Evolutionary conservation across 371 early-diverging fungal genomes (phyloP).

Genomic region (Haplosporangium sp.): DNA sequence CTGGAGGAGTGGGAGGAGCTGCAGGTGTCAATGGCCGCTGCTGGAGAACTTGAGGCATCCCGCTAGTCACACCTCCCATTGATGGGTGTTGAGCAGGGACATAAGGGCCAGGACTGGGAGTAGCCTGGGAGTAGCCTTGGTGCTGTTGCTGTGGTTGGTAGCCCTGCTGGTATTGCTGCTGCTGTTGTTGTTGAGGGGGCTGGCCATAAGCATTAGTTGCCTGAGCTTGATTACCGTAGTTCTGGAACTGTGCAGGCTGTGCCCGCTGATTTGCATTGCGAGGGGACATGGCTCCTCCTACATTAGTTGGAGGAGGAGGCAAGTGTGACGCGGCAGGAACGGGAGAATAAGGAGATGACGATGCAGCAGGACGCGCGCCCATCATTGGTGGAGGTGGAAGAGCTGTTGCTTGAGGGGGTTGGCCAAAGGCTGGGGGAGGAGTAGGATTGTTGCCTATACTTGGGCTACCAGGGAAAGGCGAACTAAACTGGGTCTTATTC

Average conservation of each 20-base stretch:
- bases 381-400: constrained; percentile 53
- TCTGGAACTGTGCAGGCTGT: constrained; percentile 38
- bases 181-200: constrained; percentile 24
- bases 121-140: constrained; percentile 26
- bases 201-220: constrained; percentile 30
- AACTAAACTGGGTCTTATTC: constrained; percentile 52
- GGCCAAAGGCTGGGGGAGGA: constrained; percentile 47
- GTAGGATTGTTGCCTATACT: constrained; percentile 30
- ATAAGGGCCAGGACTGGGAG: constrained; percentile 25
- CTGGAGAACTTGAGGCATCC: constrained; percentile 46
- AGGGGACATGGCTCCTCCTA: constrained; percentile 47
- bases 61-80: constrained; percentile 44
- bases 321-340: constrained; percentile 50
- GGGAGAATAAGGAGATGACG: constrained; percentile 45
- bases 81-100: constrained; percentile 24
- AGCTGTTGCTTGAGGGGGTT: constrained; percentile 32
- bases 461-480: constrained; percentile 56
- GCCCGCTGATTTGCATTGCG: constrained; percentile 51
- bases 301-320: constrained; percentile 48
- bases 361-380: constrained; percentile 36
- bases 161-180: constrained; percentile 29
- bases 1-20: constrained; percentile 56
- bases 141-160: constrained; percentile 28
- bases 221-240: constrained; percentile 21
- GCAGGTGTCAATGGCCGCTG: constrained; percentile 57